These are phyloP conservation scores for Waitea zeae DNA, from an alignment of 1,284 basidiomycete species.

Conservation along the genomic window DNA sequence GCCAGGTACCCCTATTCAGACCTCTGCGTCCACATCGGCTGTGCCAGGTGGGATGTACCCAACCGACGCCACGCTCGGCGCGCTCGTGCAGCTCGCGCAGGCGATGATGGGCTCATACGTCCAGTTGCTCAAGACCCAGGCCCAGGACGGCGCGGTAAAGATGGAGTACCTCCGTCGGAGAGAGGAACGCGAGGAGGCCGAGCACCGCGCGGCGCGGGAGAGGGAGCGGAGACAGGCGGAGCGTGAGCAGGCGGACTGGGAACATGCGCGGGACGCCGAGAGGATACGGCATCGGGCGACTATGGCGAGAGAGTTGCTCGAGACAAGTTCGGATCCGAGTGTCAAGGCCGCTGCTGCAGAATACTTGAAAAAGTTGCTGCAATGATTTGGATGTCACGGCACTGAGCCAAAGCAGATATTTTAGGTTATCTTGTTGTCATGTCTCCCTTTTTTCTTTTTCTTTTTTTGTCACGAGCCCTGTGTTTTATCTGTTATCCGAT, in stretches of 20 bases:
- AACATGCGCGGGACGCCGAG: constrained; percentile 25
- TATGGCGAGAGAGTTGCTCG: constrained; percentile 40
- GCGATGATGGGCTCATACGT: constrained; percentile 37
- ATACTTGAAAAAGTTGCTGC: constrained; percentile 48
- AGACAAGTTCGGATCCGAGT: constrained; percentile 30
- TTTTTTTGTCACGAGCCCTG: too few relatives aligned
- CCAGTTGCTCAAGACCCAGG: constrained; percentile 35
- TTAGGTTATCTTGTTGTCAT: too few relatives aligned
- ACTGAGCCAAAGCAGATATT: too few relatives aligned
- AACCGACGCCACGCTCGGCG: too few relatives aligned
- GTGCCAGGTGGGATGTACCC: too few relatives aligned
- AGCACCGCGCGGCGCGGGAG: constrained; percentile 42
- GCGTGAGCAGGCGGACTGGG: constrained; percentile 24
- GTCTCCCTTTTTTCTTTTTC: too few relatives aligned
- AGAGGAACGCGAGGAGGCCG: constrained; percentile 21
- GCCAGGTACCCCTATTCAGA: too few relatives aligned
- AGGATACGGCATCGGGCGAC: constrained; percentile 38
- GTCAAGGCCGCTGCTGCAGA: constrained; percentile 50
- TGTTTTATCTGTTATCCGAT: too few relatives aligned
- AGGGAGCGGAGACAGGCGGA: constrained; percentile 44
- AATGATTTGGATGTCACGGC: too few relatives aligned
- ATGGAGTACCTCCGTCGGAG: constrained; percentile 6
- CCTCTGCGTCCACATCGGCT: too few relatives aligned
- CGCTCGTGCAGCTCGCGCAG: constrained; percentile 30
- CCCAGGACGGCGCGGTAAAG: constrained; percentile 16